Conservation (phyloP, 495 filamentous ascomycete genomes). For the Neurospora tetrasperma region DNA sequence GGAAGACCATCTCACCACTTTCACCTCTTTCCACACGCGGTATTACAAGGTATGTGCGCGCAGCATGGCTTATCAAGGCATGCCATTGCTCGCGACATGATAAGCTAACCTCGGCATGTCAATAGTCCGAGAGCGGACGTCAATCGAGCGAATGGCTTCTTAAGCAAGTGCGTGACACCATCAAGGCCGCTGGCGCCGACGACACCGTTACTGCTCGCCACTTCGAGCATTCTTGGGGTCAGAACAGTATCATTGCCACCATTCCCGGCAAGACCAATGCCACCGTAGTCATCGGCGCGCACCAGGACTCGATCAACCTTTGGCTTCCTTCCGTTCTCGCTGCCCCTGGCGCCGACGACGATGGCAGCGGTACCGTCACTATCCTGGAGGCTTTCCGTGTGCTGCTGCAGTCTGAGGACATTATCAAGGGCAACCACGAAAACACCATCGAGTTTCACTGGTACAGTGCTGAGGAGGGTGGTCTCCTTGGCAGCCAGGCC, state of each 20-base stretch:
- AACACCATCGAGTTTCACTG: conserved; percentile 99
- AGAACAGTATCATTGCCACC: conserved; percentile 84
- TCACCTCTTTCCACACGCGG: conserved; percentile 24
- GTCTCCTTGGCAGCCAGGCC: conserved; percentile 80
- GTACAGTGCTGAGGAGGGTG: conserved; percentile 95
- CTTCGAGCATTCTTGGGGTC: conserved; percentile 81
- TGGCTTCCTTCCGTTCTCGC: conserved; percentile 76
- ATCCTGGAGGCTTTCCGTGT: conserved; percentile 53
- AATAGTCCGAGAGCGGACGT: conserved; percentile 74
- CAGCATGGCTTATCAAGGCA: neutral
- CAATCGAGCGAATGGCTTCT: conserved; percentile 87
- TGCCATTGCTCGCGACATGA: neutral
- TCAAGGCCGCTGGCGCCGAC: conserved; percentile 59
- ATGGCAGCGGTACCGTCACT: conserved; percentile 49
- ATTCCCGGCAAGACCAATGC: conserved; percentile 80
- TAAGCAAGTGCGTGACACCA: conserved; percentile 57
- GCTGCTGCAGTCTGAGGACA: conserved; percentile 40
- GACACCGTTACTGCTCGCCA: conserved; percentile 55
- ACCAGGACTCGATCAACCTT: conserved; percentile 75
- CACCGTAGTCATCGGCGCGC: conserved; percentile 61
- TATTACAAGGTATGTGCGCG: conserved; percentile 20
- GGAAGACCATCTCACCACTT: conserved; percentile 51
- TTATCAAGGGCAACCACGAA: conserved; percentile 43
- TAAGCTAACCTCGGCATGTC: conserved; percentile 47
- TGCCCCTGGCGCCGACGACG: conserved; percentile 51